Percentiles rank a stretch among this genome's conserved stretches.
These are phyloP conservation scores for Mycosphaerelloides madeirae DNA, from an alignment of 2,329 filamentous ascomycete species.

Conservation along the genomic window DNA sequence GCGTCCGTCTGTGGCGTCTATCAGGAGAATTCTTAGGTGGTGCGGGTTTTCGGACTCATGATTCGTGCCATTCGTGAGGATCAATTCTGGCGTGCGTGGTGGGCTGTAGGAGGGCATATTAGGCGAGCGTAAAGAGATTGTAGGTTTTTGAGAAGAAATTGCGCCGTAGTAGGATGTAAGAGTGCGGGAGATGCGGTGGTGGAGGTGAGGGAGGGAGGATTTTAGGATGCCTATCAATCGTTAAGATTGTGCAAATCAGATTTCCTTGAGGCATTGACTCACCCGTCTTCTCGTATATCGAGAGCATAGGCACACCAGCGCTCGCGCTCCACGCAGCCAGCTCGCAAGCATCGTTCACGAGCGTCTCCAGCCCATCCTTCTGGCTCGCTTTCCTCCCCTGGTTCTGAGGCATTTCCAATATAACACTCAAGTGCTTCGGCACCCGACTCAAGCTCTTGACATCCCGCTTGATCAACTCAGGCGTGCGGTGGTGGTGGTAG, in stretches of 20 bases:
- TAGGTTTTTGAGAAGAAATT: constrained; percentile 55
- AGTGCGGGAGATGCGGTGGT: constrained; percentile 72
- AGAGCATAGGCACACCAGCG: constrained; percentile 79
- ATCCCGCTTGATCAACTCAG: constrained; percentile 85
- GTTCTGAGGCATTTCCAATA: constrained; percentile 69
- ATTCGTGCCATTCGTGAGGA: constrained; percentile 26
- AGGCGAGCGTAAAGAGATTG: constrained; percentile 67
- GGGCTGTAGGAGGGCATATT: constrained; percentile 59
- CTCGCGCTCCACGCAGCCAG: constrained; percentile 90
- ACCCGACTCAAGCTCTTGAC: constrained; percentile 68
- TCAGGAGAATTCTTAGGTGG: constrained; percentile 64
- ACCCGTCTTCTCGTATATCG: constrained; percentile 91
- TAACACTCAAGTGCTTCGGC: constrained; percentile 81
- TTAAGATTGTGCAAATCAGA: too few species aligned
- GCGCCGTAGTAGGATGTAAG: constrained; percentile 83
- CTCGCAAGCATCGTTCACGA: constrained; percentile 88
- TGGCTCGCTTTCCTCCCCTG: constrained; percentile 47
- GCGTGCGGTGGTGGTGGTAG: constrained; percentile 93
- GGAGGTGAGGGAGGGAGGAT: constrained; percentile 77
- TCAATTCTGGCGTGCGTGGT: constrained; percentile 25
- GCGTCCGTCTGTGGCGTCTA: constrained; percentile 83
- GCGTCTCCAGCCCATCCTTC: constrained; percentile 66
- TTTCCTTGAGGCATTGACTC: too few species aligned
- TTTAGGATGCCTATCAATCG: constrained; percentile 78
- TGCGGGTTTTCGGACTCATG: constrained; percentile 26